phyloP scores from a whole-genome alignment of 202 grass and related monocot genomes.

The Setaria viridis region DNA sequence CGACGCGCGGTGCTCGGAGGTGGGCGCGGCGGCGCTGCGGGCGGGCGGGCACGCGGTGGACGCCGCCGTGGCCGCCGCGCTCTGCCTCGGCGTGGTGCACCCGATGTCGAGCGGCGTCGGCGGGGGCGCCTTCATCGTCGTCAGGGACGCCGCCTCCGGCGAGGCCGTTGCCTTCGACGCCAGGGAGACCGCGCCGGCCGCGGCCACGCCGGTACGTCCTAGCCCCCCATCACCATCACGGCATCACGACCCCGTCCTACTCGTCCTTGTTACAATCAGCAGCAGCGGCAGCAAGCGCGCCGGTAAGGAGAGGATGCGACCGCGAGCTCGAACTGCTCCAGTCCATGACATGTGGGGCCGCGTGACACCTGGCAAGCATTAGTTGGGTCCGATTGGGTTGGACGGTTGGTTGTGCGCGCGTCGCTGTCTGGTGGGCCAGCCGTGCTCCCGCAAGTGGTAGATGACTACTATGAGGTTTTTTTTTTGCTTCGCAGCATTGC shows the following conservation, averaged over 20 bases:
- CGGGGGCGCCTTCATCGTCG: constrained; percentile 83
- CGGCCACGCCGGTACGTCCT: constrained; percentile 60
- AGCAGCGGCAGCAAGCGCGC: not conserved
- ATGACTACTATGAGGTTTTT: no score
- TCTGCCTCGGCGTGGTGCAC: constrained; percentile 91
- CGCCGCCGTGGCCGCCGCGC: constrained; percentile 65
- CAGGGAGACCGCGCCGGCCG: constrained; percentile 79
- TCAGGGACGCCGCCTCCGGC: constrained; percentile 60
- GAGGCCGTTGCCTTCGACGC: constrained; percentile 75
- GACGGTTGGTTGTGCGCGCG: not conserved
- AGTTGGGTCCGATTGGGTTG: not conserved
- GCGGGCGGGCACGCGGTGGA: constrained; percentile 89
- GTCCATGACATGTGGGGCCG: constrained; percentile 35
- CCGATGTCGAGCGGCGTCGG: constrained; percentile 84
- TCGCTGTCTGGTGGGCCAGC: constrained; percentile 35
- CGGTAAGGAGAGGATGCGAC: not conserved
- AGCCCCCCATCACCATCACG: not conserved
- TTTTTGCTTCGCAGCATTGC: no score
- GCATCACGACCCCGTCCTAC: no score
- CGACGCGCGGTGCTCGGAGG: constrained; percentile 81
- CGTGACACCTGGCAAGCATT: not conserved
- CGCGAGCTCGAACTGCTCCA: no score
- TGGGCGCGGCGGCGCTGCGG: constrained; percentile 62
- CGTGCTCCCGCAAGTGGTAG: not conserved
- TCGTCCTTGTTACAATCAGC: not conserved